Evolutionary conservation across 768 basidiomycete species (phyloP).

Genomic region (Daedalea quercina): DNA sequence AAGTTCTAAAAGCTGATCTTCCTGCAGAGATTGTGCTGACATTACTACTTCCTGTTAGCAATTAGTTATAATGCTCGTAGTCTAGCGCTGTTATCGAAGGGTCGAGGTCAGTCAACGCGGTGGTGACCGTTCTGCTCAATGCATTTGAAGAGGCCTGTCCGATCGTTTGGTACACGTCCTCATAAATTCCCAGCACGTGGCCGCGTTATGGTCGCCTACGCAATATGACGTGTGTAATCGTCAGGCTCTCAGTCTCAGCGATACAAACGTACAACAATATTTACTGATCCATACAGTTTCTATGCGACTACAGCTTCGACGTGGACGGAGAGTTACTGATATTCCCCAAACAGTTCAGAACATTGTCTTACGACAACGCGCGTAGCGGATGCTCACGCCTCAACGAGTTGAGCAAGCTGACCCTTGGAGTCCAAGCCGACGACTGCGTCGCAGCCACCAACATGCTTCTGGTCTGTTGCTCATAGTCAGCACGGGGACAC

Average conservation of each 20-base stretch:
- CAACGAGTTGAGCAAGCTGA: constrained; percentile 19
- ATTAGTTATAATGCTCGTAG: no score
- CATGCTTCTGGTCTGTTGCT: constrained; percentile 39
- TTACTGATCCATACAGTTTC: not conserved
- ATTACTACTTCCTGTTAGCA: constrained; percentile 22
- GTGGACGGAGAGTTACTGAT: not conserved
- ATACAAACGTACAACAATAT: no score
- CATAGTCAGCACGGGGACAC: constrained; percentile 13
- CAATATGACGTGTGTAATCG: not conserved
- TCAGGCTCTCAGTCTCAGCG: no score
- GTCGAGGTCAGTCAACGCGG: no score
- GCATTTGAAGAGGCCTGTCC: not conserved
- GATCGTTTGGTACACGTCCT: not conserved
- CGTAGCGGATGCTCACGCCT: constrained; percentile 10
- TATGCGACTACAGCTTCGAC: not conserved
- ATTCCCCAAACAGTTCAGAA: not conserved
- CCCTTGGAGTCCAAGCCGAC: constrained; percentile 18
- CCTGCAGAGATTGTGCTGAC: constrained; percentile 45
- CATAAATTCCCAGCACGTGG: not conserved
- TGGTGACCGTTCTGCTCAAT: no score
- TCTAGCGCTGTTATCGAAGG: no score
- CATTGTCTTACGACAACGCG: not conserved
- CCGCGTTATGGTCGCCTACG: not conserved
- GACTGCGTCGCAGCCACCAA: constrained; percentile 36
- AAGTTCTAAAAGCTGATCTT: constrained; percentile 70